phyloP scores from a whole-genome alignment of 2,329 filamentous ascomycete species.

The Elsinoe necatrix region DNA sequence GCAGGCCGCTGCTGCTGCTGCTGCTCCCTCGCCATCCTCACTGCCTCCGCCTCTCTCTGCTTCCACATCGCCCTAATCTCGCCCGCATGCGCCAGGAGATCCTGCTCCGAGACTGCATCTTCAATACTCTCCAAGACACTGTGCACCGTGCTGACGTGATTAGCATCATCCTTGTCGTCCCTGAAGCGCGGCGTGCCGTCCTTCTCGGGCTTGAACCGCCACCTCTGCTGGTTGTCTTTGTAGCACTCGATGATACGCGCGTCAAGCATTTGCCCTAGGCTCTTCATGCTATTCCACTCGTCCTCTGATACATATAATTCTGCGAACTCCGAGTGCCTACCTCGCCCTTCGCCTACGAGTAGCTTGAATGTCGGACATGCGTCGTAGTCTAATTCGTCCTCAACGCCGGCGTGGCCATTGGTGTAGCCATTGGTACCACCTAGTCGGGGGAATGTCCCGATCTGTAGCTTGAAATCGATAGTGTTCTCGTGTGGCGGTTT shows the following conservation, averaged over 20 bases:
- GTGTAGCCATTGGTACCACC: slow-evolving; percentile 40
- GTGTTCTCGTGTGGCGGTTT: slow-evolving; percentile 94
- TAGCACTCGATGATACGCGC: slow-evolving; percentile 86
- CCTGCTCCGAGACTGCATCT: slow-evolving; percentile 73
- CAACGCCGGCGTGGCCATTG: slow-evolving; percentile 45
- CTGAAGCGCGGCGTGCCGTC: slow-evolving; percentile 63
- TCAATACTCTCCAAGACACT: slow-evolving; percentile 86
- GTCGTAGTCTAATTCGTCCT: slow-evolving; percentile 69
- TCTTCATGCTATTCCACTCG: slow-evolving; percentile 80
- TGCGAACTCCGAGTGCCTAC: slow-evolving; percentile 57
- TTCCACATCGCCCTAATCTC: slow-evolving; percentile 79
- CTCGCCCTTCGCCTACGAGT: slow-evolving; percentile 57
- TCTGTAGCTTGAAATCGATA: slow-evolving; percentile 75
- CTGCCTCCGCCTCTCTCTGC: slow-evolving; percentile 39
- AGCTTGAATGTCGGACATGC: slow-evolving; percentile 32
- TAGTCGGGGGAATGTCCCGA: slow-evolving; percentile 62
- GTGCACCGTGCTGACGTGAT: slow-evolving; percentile 74
- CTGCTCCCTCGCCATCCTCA: slow-evolving; percentile 25
- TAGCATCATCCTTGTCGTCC: slow-evolving; percentile 86
- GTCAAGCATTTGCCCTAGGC: slow-evolving; percentile 64
- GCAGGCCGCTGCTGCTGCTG: neutral
- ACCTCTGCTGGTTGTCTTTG: slow-evolving; percentile 63
- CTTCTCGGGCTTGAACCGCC: slow-evolving; percentile 58
- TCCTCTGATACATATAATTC: slow-evolving; percentile 60
- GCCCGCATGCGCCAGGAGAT: slow-evolving; percentile 61